Evolutionary conservation across 805 yeast species (phyloP), one percentile per base, ranked within the genome.

Genomic region (Torulaspora delbrueckii): DNA sequence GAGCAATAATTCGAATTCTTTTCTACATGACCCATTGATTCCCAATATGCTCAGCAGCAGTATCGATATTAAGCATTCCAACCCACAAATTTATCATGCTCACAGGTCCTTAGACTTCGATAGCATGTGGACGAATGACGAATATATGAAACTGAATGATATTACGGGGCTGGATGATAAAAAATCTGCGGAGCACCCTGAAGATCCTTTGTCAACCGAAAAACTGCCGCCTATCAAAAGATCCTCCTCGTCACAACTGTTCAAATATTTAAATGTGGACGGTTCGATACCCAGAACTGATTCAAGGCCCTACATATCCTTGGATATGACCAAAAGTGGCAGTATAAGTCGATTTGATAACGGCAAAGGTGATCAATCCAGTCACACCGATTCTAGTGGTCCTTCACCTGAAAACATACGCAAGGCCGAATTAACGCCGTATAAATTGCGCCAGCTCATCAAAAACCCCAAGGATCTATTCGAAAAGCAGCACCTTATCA

Each of bases 51-150:
- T 37, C n/a, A 25, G 35, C 14, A 10, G 25, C 16, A 19, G 34
- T 30, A 12, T 34, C 13, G 46, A 37, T 5, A 12, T 31, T 6
- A 43, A 43, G 10, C 24, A 28, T 7, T 2, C 23, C 3, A 28
- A 19, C 9, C 28, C 24, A 9, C 27, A 23, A 8, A 12, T 2
- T 4, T 13, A 14, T 10, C 32, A 14, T 8, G 13, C 12, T 8
- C 18, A 28, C 27, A 25, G 27, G 5, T 32, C 37, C 13, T 14
- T 40, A 13, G 47, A 52, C 13, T 76, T 81, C 35, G 74, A 79
- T 14, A 79, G 67, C 67, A 77, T 48, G 73, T 81, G 72, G 84
- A 82, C 43, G 70, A 78, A 55, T 23, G 55, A 52, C 22, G 64
- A 59, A 40, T 55, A 59, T 28, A 51, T 51, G 50, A 56, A 55